Evolutionary conservation across 2,329 filamentous ascomycete genomes (phyloP).

Genomic region (Xylariaceae sp.): DNA sequence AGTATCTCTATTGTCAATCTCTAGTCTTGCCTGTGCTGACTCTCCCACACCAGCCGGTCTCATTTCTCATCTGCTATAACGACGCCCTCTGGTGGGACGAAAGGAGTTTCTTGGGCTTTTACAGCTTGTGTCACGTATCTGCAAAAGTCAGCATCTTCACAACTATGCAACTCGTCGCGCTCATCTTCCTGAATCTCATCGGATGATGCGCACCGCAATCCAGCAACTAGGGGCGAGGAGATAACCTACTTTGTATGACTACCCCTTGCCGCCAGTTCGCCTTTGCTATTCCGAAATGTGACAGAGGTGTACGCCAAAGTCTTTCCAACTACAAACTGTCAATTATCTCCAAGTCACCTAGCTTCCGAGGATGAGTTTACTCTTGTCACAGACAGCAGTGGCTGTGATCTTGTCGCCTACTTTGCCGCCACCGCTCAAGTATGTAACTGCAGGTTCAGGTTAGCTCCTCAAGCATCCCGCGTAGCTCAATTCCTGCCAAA

Average conservation of each 20-base stretch:
- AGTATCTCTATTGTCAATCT: neutral
- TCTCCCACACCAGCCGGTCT: neutral
- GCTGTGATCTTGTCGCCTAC: conserved; percentile 63
- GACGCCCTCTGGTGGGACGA: conserved; percentile 33
- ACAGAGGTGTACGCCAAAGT: conserved; percentile 68
- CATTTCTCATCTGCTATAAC: conserved; percentile 30
- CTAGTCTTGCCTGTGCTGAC: neutral
- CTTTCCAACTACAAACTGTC: conserved; percentile 59
- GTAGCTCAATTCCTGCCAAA: neutral
- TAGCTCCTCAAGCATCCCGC: no score
- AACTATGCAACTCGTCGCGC: neutral
- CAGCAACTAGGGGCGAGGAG: neutral
- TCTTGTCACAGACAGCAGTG: conserved; percentile 67
- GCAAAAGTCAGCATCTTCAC: conserved; percentile 23
- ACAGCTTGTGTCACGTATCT: conserved; percentile 51
- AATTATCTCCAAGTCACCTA: no score
- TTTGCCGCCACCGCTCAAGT: conserved; percentile 64
- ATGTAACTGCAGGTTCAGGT: conserved; percentile 58
- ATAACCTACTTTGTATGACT: conserved; percentile 68
- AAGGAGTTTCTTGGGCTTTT: conserved; percentile 37
- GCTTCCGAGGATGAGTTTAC: conserved; percentile 43
- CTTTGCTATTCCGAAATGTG: conserved; percentile 64
- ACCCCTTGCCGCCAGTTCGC: conserved; percentile 65
- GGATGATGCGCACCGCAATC: neutral
- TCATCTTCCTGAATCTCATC: neutral